Conservation (phyloP, 208 protist genomes). For the Novymonas esmeraldas region DNA sequence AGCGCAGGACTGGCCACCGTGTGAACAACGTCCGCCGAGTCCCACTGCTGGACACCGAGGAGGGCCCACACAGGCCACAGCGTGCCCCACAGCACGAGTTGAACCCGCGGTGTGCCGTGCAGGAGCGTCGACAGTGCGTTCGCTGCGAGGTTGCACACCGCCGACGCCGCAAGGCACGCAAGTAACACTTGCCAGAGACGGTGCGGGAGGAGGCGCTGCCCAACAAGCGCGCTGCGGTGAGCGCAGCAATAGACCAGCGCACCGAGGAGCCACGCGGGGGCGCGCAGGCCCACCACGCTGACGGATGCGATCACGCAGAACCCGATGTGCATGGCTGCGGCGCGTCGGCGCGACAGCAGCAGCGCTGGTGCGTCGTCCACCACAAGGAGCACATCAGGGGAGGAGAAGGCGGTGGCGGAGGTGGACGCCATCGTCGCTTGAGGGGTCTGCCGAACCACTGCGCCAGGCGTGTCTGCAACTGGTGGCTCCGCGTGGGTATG, state of each 20-base stretch:
- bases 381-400: too few species aligned
- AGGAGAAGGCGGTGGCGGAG: too few species aligned
- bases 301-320: constrained; percentile 13
- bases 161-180: background rate
- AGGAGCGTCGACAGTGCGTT: constrained; percentile 10
- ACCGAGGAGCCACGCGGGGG: constrained; percentile 20
- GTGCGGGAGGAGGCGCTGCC: constrained; percentile 5
- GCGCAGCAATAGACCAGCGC: constrained; percentile 12
- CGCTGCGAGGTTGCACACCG: constrained; percentile 13
- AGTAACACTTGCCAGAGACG: constrained; percentile 8
- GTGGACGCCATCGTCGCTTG: too few species aligned
- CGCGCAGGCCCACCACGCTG: constrained; percentile 10
- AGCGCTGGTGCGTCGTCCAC: background rate
- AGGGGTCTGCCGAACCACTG: too few species aligned
- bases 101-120: background rate
- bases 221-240: constrained; percentile 9
- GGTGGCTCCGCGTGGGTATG: too few species aligned
- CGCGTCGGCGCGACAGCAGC: constrained; percentile 7
- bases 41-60: constrained; percentile 24
- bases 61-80: constrained; percentile 18
- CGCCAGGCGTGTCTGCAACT: too few species aligned
- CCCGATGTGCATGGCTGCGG: constrained; percentile 9
- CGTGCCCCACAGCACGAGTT: constrained; percentile 1
- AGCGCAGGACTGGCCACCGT: constrained; percentile 14
- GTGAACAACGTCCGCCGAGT: constrained; percentile 5